phyloP scores from a whole-genome alignment of 2,329 filamentous ascomycete species.

The Colletotrichum somersetense region DNA sequence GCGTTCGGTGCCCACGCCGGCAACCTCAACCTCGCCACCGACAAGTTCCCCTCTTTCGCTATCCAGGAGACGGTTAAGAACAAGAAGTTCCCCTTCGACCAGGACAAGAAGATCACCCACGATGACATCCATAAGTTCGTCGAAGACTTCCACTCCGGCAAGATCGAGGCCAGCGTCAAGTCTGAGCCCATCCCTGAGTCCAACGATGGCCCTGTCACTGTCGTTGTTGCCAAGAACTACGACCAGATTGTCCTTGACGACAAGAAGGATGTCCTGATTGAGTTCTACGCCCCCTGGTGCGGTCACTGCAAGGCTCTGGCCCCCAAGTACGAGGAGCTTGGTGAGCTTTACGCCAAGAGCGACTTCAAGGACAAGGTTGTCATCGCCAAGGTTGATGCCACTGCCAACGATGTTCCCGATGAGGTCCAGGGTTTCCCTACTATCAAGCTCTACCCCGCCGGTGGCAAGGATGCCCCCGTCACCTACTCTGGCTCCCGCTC shows the following conservation, averaged over 20 bases:
- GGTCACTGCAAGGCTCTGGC: slow-evolving; percentile 99
- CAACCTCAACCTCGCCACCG: slow-evolving; percentile 96
- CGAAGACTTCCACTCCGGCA: slow-evolving; percentile 85
- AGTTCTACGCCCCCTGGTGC: slow-evolving; percentile 99
- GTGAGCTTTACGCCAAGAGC: slow-evolving; percentile 79
- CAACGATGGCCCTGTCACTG: slow-evolving; percentile 88
- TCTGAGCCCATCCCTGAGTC: slow-evolving; percentile 96
- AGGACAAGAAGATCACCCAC: slow-evolving; percentile 81
- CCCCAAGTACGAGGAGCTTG: slow-evolving; percentile 96
- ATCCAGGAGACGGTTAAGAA: slow-evolving; percentile 97
- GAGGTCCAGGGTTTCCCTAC: slow-evolving; percentile 98
- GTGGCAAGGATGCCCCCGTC: slow-evolving; percentile 84
- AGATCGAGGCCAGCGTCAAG: slow-evolving; percentile 97
- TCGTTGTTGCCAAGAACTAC: slow-evolving; percentile 95
- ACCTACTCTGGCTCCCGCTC: slow-evolving; percentile 91
- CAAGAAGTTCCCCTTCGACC: slow-evolving; percentile 95
- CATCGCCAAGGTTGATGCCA: slow-evolving; percentile 98
- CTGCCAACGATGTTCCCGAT: slow-evolving; percentile 94
- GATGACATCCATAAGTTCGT: slow-evolving; percentile 84
- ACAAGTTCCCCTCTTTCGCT: slow-evolving; percentile 96
- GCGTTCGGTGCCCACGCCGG: slow-evolving; percentile 92
- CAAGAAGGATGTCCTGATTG: slow-evolving; percentile 95
- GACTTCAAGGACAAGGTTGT: slow-evolving; percentile 86
- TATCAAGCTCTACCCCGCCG: slow-evolving; percentile 97
- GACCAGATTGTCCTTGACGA: slow-evolving; percentile 91